Conservation (phyloP, 495 filamentous ascomycete genomes). For the Podospora pseudoanserina region DNA sequence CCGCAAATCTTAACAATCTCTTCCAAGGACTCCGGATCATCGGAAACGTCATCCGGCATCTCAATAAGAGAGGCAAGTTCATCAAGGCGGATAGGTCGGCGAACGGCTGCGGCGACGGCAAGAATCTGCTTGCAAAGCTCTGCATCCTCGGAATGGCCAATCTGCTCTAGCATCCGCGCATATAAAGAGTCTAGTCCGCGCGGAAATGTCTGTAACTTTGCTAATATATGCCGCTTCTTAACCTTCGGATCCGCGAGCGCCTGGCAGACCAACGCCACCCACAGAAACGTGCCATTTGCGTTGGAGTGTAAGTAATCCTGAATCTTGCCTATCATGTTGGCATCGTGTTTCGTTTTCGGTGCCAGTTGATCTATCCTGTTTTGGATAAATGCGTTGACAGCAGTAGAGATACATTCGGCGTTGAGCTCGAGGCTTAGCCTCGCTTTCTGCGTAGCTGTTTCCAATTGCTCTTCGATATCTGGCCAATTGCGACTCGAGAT, state of each 20-base stretch:
- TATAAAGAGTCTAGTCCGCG: constrained; percentile 12
- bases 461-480: constrained; percentile 33
- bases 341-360: constrained; percentile 11
- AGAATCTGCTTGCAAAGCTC: too few relatives aligned
- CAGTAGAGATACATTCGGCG: constrained; percentile 17
- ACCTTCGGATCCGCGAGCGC: constrained; percentile 12
- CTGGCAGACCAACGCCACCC: constrained; percentile 21
- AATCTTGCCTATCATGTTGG: not conserved
- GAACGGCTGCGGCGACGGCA: too few relatives aligned
- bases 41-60: too few relatives aligned
- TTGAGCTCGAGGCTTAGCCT: constrained; percentile 37
- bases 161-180: too few relatives aligned
- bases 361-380: constrained; percentile 25
- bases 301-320: not conserved
- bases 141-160: too few relatives aligned
- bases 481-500: constrained; percentile 25
- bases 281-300: constrained; percentile 17
- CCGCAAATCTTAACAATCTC: too few relatives aligned
- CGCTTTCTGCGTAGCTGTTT: constrained; percentile 9
- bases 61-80: too few relatives aligned
- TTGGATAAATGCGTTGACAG: constrained; percentile 33
- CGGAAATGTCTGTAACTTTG: constrained; percentile 19
- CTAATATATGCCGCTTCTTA: constrained; percentile 9
- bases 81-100: too few relatives aligned
- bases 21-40: too few relatives aligned